A percentile compares a stretch with the other conserved stretches of the same genome.
Conservation (phyloP, 164 flowering plant genomes). For the Litsea cubeba region DNA sequence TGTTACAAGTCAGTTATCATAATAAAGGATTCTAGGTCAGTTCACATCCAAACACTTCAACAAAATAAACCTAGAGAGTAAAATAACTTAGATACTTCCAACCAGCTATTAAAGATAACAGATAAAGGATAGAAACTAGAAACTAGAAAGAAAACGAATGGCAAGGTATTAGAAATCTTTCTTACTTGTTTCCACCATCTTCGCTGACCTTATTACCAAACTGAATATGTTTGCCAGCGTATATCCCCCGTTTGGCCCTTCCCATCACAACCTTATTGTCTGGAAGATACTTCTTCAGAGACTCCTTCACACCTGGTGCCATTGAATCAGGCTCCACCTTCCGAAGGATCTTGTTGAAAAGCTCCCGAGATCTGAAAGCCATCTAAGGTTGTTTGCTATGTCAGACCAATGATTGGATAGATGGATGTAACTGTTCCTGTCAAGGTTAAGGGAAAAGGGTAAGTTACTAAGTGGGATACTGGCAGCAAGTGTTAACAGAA, state of each 20-base stretch:
- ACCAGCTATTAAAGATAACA: too few species aligned
- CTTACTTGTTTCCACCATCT: constrained; percentile 89
- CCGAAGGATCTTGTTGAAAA: constrained; percentile 61
- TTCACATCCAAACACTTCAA: neutral
- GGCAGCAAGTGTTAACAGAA: too few species aligned
- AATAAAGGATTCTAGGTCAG: too few species aligned
- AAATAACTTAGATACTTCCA: too few species aligned
- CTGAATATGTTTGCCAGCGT: constrained; percentile 87
- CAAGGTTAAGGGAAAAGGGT: neutral
- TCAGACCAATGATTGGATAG: neutral
- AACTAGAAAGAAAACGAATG: too few species aligned
- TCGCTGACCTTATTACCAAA: constrained; percentile 88
- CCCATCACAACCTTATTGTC: constrained; percentile 72
- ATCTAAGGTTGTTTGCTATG: constrained; percentile 17
- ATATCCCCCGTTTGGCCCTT: constrained; percentile 87
- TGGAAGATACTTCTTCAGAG: constrained; percentile 51
- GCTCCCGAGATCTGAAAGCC: constrained; percentile 76
- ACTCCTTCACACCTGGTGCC: constrained; percentile 54
- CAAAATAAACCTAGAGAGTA: neutral
- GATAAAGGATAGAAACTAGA: too few species aligned
- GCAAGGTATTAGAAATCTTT: neutral
- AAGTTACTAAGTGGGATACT: too few species aligned
- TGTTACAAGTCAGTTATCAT: neutral
- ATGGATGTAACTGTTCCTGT: neutral
- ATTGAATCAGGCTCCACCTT: constrained; percentile 64